These are phyloP conservation scores for Narthecium ossifragum DNA, from an alignment of 106 monocot genomes.

Conservation along the genomic window DNA sequence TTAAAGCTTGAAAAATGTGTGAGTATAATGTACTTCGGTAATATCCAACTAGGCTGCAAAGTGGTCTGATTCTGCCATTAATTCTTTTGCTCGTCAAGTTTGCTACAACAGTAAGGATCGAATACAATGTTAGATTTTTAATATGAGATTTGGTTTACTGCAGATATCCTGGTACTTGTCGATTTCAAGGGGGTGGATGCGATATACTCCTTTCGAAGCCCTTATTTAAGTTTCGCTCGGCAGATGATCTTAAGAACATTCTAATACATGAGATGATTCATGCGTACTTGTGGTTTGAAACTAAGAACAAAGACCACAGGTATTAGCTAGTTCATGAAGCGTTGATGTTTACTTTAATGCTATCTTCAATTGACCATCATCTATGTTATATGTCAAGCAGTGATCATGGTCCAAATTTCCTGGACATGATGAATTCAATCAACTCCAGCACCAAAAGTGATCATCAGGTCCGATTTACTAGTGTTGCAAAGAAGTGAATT, in stretches of 20 bases:
- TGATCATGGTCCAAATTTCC: conserved; percentile 41
- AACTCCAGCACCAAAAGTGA: conserved; percentile 27
- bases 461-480: conserved; percentile 41
- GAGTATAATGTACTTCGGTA: no score
- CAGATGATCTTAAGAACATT: conserved; percentile 42
- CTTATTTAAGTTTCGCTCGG: conserved; percentile 21
- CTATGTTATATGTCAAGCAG: conserved; percentile 20
- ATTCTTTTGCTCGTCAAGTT: no score
- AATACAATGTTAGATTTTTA: no score
- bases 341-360: background rate
- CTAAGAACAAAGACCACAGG: conserved; percentile 24
- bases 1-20: no score
- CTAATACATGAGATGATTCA: conserved; percentile 77
- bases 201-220: conserved; percentile 40
- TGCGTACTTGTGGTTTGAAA: conserved; percentile 42
- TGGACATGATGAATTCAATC: conserved; percentile 31
- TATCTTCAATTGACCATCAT: background rate
- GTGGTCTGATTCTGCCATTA: no score
- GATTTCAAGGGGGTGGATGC: conserved; percentile 27
- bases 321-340: no score
- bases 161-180: conserved; percentile 45
- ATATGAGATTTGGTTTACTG: no score
- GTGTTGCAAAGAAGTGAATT: no score
- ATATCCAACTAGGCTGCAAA: no score
- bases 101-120: no score